These are phyloP conservation scores for Amanita pallidorosea DNA, from an alignment of 768 basidiomycete species.

Conservation along the genomic window DNA sequence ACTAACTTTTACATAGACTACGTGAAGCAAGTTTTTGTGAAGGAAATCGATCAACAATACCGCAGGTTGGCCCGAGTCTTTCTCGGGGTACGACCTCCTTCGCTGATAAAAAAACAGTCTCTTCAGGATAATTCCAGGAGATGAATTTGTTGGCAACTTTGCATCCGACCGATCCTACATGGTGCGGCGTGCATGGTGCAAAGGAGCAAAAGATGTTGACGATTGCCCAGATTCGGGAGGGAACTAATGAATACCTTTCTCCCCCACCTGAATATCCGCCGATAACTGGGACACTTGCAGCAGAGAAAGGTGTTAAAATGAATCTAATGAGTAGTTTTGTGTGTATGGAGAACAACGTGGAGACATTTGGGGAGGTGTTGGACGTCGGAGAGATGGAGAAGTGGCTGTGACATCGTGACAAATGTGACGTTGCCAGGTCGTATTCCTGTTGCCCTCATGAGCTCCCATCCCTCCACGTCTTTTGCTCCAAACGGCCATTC, in stretches of 20 bases:
- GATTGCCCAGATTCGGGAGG: conserved; percentile 13
- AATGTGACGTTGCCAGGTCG: background rate
- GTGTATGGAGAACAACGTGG: conserved; percentile 5
- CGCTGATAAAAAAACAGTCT: conserved; percentile 23
- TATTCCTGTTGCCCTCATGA: background rate
- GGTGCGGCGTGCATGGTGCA: conserved; percentile 52
- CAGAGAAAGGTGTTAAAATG: conserved; percentile 5
- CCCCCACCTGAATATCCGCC: conserved; percentile 11
- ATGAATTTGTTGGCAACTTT: conserved; percentile 44
- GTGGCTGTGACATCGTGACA: conserved; percentile 2
- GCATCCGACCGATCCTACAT: conserved; percentile 73
- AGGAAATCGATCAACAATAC: conserved; percentile 22
- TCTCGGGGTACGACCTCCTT: background rate
- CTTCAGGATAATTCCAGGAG: conserved; percentile 51
- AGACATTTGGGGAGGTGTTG: conserved; percentile 9
- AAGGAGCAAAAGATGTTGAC: conserved; percentile 48
- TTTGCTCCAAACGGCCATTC: conserved; percentile 36
- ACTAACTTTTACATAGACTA: conserved; percentile 27
- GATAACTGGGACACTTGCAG: conserved; percentile 6
- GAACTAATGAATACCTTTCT: conserved; percentile 22
- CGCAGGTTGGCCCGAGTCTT: conserved; percentile 25
- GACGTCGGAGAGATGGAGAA: conserved; percentile 3
- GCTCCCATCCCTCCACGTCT: conserved; percentile 2
- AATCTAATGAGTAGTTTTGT: conserved; percentile 12
- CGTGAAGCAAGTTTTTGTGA: conserved; percentile 31